Evolutionary conservation across 148 eudicot species (phyloP).

Genomic region (Arbutus unedo): DNA sequence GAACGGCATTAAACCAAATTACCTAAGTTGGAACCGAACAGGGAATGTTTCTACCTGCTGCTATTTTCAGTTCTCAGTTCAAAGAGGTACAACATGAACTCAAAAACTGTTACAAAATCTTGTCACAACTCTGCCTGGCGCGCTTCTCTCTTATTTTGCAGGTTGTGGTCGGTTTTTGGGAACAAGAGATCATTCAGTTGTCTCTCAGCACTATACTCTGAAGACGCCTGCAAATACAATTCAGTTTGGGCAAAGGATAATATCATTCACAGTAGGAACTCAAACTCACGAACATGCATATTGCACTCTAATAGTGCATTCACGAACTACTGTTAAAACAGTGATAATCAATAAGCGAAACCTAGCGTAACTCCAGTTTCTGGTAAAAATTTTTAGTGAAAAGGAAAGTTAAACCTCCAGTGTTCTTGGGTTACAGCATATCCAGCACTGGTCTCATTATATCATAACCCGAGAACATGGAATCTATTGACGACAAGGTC

Average conservation of each 20-base stretch:
- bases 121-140: conserved; percentile 51
- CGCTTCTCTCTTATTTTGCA: conserved; percentile 60
- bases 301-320: background rate
- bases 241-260: background rate
- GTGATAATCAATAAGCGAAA: background rate
- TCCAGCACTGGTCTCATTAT: too few relatives aligned
- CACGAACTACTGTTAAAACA: background rate
- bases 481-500: background rate
- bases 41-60: conserved; percentile 9
- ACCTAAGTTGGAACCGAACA: conserved; percentile 10
- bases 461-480: background rate
- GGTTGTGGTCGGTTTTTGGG: conserved; percentile 64
- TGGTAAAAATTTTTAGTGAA: background rate
- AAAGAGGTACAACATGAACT: background rate
- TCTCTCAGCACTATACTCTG: conserved; percentile 94
- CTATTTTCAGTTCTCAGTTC: conserved; percentile 16
- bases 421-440: background rate
- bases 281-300: background rate
- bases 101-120: background rate
- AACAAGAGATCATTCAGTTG: conserved; percentile 77
- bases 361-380: background rate
- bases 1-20: background rate
- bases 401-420: background rate
- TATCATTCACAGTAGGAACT: background rate
- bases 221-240: conserved; percentile 68